phyloP scores from a whole-genome alignment of 192 early-diverging fungal species.

The Backusella morwellensis region DNA sequence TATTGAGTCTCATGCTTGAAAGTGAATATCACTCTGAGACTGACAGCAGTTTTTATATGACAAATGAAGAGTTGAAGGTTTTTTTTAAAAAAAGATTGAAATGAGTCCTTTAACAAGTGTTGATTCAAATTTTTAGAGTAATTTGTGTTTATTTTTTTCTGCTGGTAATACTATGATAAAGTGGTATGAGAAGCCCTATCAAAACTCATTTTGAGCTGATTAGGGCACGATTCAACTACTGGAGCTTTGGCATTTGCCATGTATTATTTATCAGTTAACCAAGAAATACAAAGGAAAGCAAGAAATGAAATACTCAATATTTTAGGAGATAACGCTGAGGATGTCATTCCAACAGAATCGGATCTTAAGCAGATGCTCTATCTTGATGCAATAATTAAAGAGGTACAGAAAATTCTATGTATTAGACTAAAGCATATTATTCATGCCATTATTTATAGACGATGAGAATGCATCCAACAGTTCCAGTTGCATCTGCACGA shows the following conservation, averaged over 20 bases:
- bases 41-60: constrained; percentile 35
- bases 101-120: constrained; percentile 10
- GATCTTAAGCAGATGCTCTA: constrained; percentile 18
- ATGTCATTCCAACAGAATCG: background rate
- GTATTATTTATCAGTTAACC: constrained; percentile 42
- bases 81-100: constrained; percentile 29
- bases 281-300: constrained; percentile 21
- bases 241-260: constrained; percentile 34
- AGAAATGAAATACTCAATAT: constrained; percentile 14
- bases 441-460: background rate
- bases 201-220: background rate
- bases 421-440: background rate
- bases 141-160: background rate
- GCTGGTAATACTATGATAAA: background rate
- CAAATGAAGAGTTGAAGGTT: constrained; percentile 20
- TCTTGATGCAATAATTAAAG: constrained; percentile 16
- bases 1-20: constrained; percentile 55
- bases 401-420: background rate
- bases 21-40: constrained; percentile 15
- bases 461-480: constrained; percentile 2
- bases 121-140: background rate
- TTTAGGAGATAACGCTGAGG: background rate
- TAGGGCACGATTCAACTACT: constrained; percentile 22
- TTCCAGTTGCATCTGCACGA: background rate
- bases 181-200: no score